Conservation (phyloP, 2,329 filamentous ascomycete genomes). For the Hypoxylon sp. region DNA sequence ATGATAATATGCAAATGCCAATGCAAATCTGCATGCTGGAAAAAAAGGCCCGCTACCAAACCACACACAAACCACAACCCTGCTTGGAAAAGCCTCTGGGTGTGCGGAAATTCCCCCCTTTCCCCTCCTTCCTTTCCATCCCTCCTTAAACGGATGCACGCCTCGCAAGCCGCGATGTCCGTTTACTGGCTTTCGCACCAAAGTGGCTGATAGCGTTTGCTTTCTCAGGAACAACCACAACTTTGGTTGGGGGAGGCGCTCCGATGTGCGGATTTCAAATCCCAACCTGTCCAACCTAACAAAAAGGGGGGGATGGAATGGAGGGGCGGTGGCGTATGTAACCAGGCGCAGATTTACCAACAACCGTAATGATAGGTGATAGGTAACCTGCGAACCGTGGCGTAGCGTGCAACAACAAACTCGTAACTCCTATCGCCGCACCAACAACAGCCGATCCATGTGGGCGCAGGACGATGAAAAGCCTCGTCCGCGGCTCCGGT, state of each 20-base stretch:
- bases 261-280: not conserved
- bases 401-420: not conserved
- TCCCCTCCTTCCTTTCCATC: not conserved
- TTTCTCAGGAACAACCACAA: not conserved
- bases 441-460: constrained; percentile 6
- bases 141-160: not conserved
- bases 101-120: constrained; percentile 1
- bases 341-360: constrained; percentile 14
- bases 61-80: constrained; percentile 20
- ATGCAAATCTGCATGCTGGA: not conserved
- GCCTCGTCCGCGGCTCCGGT: constrained; percentile 18
- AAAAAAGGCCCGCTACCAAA: constrained; percentile 4
- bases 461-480: constrained; percentile 24
- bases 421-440: constrained; percentile 6
- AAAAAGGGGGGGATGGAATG: constrained; percentile 1
- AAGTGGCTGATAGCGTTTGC: constrained; percentile 13
- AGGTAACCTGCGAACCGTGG: constrained; percentile 20
- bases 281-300: constrained; percentile 10
- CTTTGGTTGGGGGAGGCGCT: not conserved
- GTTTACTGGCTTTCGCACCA: constrained; percentile 1
- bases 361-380: constrained; percentile 7
- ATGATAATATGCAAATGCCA: not conserved
- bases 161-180: not conserved
- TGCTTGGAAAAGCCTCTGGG: constrained; percentile 35
- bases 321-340: constrained; percentile 4